Base-by-base conservation (phyloP, 441 rosid species). In the Omphalea diandra region DNA sequence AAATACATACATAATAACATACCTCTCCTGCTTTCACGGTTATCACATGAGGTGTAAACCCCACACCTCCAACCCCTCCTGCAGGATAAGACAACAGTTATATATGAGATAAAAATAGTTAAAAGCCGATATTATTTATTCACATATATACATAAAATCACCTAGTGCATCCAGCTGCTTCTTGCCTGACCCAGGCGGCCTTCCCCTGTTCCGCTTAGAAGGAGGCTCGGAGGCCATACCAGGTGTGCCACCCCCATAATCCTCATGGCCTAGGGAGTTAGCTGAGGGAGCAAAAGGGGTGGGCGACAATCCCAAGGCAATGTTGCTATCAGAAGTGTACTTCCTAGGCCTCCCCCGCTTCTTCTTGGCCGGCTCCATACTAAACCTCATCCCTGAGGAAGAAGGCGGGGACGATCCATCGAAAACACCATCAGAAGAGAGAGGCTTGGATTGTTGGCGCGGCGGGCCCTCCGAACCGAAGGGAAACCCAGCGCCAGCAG, bases 11-110 rank as follows among this genome's bases (percentile, higher is more conserved):
- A 15, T 8, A 31, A 54, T 29, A 56, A 52, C 82, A 77, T 85
- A 94, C 99, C 94, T 95, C 97, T 50, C 99, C 99, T n/a, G 87
- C 80, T 70, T 84, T 79, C 50, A 92, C 93, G n/a, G 79, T 81
- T 68, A 94, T 94, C 60, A 94, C 99, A 80, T 94, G 99, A 27
- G 99, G 99, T 32, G 99, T 94, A 78, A 94, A 92, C 62, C 98
- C 97, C 27, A 89, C 78, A 1, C 99, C 99, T 74, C 93, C 91
- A 76, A 83, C 75, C 63, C 97, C 97, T 77, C 94, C 92, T 86
- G 67, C 68, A 7, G 65, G 40, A 15, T 4, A 46, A 55, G 10
- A 11, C 36, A 63, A 10, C 0, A 52, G 33, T 58, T 1, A 50
- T 49, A n/a, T 15, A 32, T 29, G 22, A 61, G n/a, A 71, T 31